Evolutionary conservation across 768 basidiomycete species (phyloP), one percentile per base, ranked within the genome.

Genomic region (Ephemerocybe angulata): DNA sequence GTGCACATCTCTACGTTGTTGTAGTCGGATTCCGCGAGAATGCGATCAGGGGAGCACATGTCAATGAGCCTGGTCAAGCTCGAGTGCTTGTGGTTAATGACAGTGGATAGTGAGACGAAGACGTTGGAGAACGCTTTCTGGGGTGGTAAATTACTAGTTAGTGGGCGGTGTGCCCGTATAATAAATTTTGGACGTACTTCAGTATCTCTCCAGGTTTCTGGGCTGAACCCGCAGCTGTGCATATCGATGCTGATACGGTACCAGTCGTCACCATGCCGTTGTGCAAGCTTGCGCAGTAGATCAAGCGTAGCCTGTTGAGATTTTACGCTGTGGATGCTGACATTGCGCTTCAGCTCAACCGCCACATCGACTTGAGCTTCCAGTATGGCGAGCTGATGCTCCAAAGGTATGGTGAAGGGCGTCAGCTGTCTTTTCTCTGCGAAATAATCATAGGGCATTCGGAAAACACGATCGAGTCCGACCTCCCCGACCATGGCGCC

Each of bases 401-500:
- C 75, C 52, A 95, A 69, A 4, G 90, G 88, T 22, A 90, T 83
- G 40, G 79, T 78, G 72, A 98, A 95, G 2, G 85, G 83, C 3
- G 93, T 88, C 31, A 94, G 71, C 49, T 76, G 69, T 41, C 82
- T 82, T 2, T 77, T 73, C 13, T 69, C 72, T 13, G 77, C 73
- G 15, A 71, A 71, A 24, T 77, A 80, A 51, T 83, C 73, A 58
- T 78, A 77, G 0, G 92, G 87, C 22, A 96, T 76, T 27, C 89
- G 85, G 61, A 88, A 89, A 15, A 77, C 74, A 24, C 88, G 83
- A 70, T 99, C 96, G 33, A 99, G 70, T 2, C 96, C 96, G 5
- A 98, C 87, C 71, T 99, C 96, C 37, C 96, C 96, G 1, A 99
- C 73, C 84, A 97, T 88, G 11, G 91, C 86, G 37, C 72, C 64